These are phyloP conservation scores for Penicillium oxalicum DNA, from an alignment of 2,329 filamentous ascomycete species.

Conservation along the genomic window DNA sequence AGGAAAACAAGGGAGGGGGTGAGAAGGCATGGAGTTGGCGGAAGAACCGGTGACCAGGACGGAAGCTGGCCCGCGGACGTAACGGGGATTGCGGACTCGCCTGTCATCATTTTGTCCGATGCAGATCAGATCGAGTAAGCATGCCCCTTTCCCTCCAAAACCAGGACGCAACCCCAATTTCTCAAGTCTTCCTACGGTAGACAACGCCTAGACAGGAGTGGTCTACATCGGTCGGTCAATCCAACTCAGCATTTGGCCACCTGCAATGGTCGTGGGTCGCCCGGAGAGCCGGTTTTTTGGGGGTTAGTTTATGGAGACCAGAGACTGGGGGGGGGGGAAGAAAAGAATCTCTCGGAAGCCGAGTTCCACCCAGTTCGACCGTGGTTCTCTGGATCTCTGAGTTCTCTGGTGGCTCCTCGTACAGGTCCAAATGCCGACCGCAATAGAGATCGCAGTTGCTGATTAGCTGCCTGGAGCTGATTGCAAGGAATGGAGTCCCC, in stretches of 20 bases:
- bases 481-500: not conserved
- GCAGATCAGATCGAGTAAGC: no score
- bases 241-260: not conserved
- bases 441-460: no score
- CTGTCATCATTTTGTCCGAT: no score
- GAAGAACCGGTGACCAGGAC: slow-evolving; percentile 5
- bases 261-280: slow-evolving; percentile 6
- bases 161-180: not conserved
- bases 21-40: slow-evolving; percentile 4
- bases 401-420: no score
- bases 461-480: no score
- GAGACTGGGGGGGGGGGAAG: no score
- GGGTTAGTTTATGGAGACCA: no score
- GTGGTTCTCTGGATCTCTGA: not conserved
- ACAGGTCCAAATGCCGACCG: no score
- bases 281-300: no score
- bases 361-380: slow-evolving; percentile 9
- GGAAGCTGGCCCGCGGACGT: slow-evolving; percentile 20
- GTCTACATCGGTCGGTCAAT: not conserved
- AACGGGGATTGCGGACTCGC: slow-evolving; percentile 20
- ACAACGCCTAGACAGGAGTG: not conserved
- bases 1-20: slow-evolving; percentile 17
- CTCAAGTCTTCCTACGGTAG: not conserved
- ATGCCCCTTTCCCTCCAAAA: not conserved
- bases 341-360: not conserved